phyloP scores from a whole-genome alignment of 192 early-diverging fungal species.

The Backusella australiensis region DNA sequence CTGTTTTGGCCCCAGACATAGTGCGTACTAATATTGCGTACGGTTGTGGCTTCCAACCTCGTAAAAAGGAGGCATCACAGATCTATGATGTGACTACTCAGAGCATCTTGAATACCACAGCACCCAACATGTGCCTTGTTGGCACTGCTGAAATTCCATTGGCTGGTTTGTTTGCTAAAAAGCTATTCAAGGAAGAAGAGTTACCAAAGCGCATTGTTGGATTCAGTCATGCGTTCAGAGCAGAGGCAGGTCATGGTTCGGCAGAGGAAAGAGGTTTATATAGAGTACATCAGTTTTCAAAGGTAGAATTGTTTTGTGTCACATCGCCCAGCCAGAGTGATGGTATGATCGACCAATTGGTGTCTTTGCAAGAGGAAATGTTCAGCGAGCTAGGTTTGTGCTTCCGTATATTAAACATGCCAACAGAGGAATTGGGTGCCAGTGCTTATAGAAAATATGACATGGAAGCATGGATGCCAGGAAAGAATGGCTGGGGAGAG shows the following conservation, averaged over 20 bases:
- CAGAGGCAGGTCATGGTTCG: slow-evolving; percentile 85
- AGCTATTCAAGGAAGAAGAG: slow-evolving; percentile 52
- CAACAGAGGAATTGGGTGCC: slow-evolving; percentile 88
- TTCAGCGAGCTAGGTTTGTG: slow-evolving; percentile 80
- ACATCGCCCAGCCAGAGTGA: slow-evolving; percentile 64
- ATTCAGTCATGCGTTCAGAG: slow-evolving; percentile 84
- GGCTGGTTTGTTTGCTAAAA: slow-evolving; percentile 78
- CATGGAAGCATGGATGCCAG: slow-evolving; percentile 98
- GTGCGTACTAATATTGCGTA: slow-evolving; percentile 76
- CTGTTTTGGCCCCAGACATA: slow-evolving; percentile 81
- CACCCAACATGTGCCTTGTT: slow-evolving; percentile 68
- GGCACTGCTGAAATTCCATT: slow-evolving; percentile 93
- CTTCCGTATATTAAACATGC: slow-evolving; percentile 87
- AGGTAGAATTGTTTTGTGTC: slow-evolving; percentile 88
- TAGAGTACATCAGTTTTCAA: slow-evolving; percentile 92
- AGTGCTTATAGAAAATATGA: slow-evolving; percentile 90
- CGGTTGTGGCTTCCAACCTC: slow-evolving; percentile 89
- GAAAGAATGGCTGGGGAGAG: slow-evolving; percentile 76
- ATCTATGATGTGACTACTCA: slow-evolving; percentile 69
- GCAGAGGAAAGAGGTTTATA: slow-evolving; percentile 86
- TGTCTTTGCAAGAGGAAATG: slow-evolving; percentile 68
- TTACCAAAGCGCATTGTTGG: slow-evolving; percentile 78
- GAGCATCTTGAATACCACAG: slow-evolving; percentile 33
- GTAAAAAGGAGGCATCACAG: slow-evolving; percentile 75
- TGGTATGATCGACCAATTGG: slow-evolving; percentile 67